Evolutionary conservation across 768 basidiomycete genomes (phyloP), one percentile per base, ranked within the genome.

Genomic region (Xanthoconium purpureum): DNA sequence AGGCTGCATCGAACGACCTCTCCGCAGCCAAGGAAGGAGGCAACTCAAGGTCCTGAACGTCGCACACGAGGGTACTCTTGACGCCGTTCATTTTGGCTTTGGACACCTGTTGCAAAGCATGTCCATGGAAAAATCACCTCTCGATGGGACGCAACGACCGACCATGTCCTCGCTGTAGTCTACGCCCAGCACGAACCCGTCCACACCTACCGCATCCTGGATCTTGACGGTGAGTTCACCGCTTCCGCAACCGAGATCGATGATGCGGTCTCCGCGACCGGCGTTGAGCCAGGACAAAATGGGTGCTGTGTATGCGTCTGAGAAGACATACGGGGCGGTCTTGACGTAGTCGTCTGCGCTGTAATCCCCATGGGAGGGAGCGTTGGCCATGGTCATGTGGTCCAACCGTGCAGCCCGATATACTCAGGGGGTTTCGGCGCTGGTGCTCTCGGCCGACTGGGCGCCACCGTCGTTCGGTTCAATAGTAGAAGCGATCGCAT

Each of bases 201-300:
- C 77, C 43, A 60, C 40, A 24, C 60, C 75, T 6, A 94, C 88
- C 15, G 77, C 62, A 13, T 77, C 66, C 46, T 80, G 75, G 32
- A 95, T 75, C 53, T 79, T 71, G 47, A 80, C 59, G 0, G 88
- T 90, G 14, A 94, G 73, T 60, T 94, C 87, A 0, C 91, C 92
- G 44, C 85, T 91, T 17, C 93, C 91, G 65, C 91, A 94, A 3
- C 92, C 91, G 43, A 91, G 71, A 63, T 91, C 90, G 56, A 88
- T 74, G 44, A 93, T 85, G 47, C 76, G 76, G 61, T 92, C 87
- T 2, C 90, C 90, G 0, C 81, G 78, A 58, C 79, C 60, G 0
- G 89, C 77, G n/a, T 79, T 70, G 12, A 94, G 77, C 30, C 89
- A 74, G 3, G 77, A 75, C 13, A 91, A 68, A 20, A 93, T 77